Percentiles rank a stretch among this genome's conserved stretches.
phyloP scores from a whole-genome alignment of 192 early-diverging fungal species.

The Entomortierella chlamydospora region DNA sequence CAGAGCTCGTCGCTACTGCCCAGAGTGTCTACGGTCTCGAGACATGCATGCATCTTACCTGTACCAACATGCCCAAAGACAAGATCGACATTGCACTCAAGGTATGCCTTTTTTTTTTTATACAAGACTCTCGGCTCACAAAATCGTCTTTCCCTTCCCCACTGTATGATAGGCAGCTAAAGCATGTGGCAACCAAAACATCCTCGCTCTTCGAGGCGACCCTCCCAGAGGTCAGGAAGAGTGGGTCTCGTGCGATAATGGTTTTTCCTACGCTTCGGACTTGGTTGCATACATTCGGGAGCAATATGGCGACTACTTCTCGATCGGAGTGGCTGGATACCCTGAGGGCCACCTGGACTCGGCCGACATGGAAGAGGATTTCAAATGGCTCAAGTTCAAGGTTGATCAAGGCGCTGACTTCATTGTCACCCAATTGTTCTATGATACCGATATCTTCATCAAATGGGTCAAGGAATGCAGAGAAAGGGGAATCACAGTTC shows the following conservation, averaged over 20 bases:
- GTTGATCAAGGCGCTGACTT: constrained; percentile 94
- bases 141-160: constrained; percentile 4
- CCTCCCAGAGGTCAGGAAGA: constrained; percentile 84
- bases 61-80: constrained; percentile 94
- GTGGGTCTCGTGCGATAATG: constrained; percentile 82
- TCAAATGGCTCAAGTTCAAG: constrained; percentile 86
- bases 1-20: constrained; percentile 86
- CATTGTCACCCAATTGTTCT: constrained; percentile 96
- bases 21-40: constrained; percentile 94
- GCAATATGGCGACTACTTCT: constrained; percentile 92
- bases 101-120: constrained; percentile 35
- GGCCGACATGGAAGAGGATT: constrained; percentile 77
- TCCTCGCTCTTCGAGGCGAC: constrained; percentile 96
- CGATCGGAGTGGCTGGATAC: constrained; percentile 98
- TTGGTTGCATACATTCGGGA: constrained; percentile 91
- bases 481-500: constrained; percentile 75
- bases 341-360: constrained; percentile 94
- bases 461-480: constrained; percentile 82
- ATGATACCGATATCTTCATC: constrained; percentile 84
- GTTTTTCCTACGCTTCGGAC: constrained; percentile 87
- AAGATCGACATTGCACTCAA: constrained; percentile 88
- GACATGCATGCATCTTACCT: constrained; percentile 96
- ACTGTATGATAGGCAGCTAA: constrained; percentile 75
- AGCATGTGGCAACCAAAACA: constrained; percentile 89
- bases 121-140: neutral